A percentile compares a stretch with the other conserved stretches of the same genome.
Conservation (phyloP, 2,329 filamentous ascomycete genomes). For the Neocucurbitaria cava region DNA sequence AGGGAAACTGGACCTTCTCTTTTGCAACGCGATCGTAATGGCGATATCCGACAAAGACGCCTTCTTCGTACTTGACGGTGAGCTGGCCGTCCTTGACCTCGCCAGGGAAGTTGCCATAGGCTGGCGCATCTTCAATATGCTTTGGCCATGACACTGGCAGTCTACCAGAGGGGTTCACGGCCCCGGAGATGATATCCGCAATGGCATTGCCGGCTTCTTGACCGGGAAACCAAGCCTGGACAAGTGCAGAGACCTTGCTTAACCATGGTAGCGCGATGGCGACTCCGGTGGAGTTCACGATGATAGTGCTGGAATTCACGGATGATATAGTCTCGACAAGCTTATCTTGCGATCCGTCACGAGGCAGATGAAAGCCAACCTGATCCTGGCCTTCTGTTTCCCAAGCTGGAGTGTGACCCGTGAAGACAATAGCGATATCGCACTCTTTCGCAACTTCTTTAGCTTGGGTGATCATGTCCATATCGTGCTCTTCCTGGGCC, state of each 20-base stretch:
- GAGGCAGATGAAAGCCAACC: slow-evolving; percentile 60
- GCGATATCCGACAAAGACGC: slow-evolving; percentile 62
- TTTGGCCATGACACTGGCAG: slow-evolving; percentile 51
- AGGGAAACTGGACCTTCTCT: slow-evolving; percentile 59
- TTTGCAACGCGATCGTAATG: slow-evolving; percentile 64
- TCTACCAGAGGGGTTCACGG: slow-evolving; percentile 48
- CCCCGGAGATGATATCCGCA: slow-evolving; percentile 51
- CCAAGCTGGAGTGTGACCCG: slow-evolving; percentile 44
- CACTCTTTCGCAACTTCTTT: slow-evolving; percentile 34
- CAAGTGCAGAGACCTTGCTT: slow-evolving; percentile 49
- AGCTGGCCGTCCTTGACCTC: slow-evolving; percentile 60
- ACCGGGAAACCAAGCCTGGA: slow-evolving; percentile 53
- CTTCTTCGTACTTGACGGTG: slow-evolving; percentile 64
- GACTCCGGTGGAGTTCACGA: slow-evolving; percentile 80
- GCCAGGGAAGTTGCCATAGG: slow-evolving; percentile 49
- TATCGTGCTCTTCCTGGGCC: slow-evolving; percentile 36
- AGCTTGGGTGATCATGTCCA: slow-evolving; percentile 35
- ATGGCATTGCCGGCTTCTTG: slow-evolving; percentile 53
- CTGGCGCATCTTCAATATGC: slow-evolving; percentile 44
- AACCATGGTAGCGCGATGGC: slow-evolving; percentile 75
- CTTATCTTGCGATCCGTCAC: slow-evolving; percentile 63
- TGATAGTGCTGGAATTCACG: slow-evolving; percentile 72
- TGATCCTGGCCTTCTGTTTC: slow-evolving; percentile 69
- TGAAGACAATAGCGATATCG: slow-evolving; percentile 43
- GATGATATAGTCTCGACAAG: slow-evolving; percentile 70